Percentiles rank a stretch among this genome's conserved stretches.
Conservation (phyloP, 2,329 filamentous ascomycete species). For the Taxawa tesnikishii region DNA sequence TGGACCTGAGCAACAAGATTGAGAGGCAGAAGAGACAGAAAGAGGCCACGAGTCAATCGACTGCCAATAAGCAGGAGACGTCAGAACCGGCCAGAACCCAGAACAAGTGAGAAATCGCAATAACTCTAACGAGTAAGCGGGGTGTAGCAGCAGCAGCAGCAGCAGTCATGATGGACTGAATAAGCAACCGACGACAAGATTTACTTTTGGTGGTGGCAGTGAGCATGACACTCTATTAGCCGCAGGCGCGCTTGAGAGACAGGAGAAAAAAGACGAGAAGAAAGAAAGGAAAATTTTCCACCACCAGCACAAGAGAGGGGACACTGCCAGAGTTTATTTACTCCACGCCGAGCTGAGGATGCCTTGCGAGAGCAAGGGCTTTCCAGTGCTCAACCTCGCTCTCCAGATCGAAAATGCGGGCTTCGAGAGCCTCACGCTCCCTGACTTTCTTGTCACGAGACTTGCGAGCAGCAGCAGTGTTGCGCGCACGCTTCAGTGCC, state of each 20-base stretch:
- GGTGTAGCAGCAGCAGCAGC: too few species aligned
- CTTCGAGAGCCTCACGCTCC: slow-evolving; percentile 62
- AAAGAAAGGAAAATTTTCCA: slow-evolving; percentile 10
- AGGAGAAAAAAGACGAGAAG: slow-evolving; percentile 6
- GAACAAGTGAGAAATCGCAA: not conserved
- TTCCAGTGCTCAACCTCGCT: slow-evolving; percentile 21
- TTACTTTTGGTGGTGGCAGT: too few species aligned
- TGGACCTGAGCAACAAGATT: too few species aligned
- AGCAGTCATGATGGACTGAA: too few species aligned
- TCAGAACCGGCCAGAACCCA: slow-evolving; percentile 32
- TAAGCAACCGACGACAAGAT: too few species aligned
- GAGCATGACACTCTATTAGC: too few species aligned
- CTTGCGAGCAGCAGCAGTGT: slow-evolving; percentile 87
- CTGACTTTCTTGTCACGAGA: slow-evolving; percentile 78
- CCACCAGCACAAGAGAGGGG: slow-evolving; percentile 6
- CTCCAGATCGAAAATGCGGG: slow-evolving; percentile 45
- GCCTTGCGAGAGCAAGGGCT: slow-evolving; percentile 15
- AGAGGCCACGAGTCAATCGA: slow-evolving; percentile 37
- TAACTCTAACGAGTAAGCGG: too few species aligned
- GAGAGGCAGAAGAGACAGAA: not conserved
- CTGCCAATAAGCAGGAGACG: slow-evolving; percentile 31
- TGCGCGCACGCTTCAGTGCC: slow-evolving; percentile 88
- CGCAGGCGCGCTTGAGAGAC: not conserved
- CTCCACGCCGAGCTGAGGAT: too few species aligned
- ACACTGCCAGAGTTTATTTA: too few species aligned